A percentile compares a stretch with the other conserved stretches of the same genome.
These are phyloP conservation scores for Aurantiochytrium sp. DNA, from an alignment of 108 stramenopile species.

Conservation along the genomic window DNA sequence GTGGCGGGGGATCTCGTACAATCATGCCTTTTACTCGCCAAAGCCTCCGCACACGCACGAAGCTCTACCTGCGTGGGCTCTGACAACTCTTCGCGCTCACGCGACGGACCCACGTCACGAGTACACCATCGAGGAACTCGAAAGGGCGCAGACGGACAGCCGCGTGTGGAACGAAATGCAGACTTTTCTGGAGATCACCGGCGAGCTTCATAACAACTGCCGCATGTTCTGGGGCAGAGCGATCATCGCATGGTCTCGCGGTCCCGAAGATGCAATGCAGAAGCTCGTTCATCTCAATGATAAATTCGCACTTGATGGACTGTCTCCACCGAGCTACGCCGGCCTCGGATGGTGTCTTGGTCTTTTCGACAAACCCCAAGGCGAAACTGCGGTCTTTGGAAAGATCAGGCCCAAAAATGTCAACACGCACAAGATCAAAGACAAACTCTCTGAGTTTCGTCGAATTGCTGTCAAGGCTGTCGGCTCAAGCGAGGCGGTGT, in stretches of 20 bases:
- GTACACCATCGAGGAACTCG: constrained; percentile 17
- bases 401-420: not conserved
- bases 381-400: not conserved
- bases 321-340: constrained; percentile 61
- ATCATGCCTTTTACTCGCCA: constrained; percentile 42
- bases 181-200: constrained; percentile 50
- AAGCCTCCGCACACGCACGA: constrained; percentile 28
- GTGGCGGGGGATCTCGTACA: constrained; percentile 61
- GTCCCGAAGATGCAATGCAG: constrained; percentile 11
- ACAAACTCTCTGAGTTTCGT: not conserved
- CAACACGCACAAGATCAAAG: not conserved
- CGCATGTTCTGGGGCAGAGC: constrained; percentile 73
- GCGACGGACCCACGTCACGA: constrained; percentile 13
- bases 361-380: constrained; percentile 53
- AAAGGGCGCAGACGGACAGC: constrained; percentile 30
- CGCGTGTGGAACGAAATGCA: constrained; percentile 65
- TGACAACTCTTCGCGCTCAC: not conserved
- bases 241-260: constrained; percentile 48
- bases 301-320: constrained; percentile 64
- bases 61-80: constrained; percentile 45
- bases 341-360: constrained; percentile 69
- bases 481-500: too few relatives aligned
- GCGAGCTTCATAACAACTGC: constrained; percentile 70
- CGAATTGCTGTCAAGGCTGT: not conserved
- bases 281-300: constrained; percentile 56